These are phyloP conservation scores for Tulasnella sp. DNA, from an alignment of 768 basidiomycete species.

Conservation along the genomic window DNA sequence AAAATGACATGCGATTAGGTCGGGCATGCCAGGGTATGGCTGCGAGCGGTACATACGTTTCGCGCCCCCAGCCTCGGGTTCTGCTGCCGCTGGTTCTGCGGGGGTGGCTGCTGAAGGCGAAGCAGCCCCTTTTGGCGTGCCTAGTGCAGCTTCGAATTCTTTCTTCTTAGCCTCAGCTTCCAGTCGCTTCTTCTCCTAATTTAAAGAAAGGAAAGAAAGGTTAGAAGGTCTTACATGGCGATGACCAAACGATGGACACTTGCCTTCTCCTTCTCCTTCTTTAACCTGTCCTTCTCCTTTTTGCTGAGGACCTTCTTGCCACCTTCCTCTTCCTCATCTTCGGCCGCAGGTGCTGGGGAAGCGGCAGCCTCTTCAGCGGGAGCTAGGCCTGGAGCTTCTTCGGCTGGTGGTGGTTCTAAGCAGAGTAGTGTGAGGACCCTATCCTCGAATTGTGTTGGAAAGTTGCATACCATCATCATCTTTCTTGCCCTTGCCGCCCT, in stretches of 20 bases:
- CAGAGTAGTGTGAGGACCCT: not conserved
- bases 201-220: not conserved
- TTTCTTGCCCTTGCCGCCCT: constrained; percentile 49
- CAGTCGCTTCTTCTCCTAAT: constrained; percentile 89
- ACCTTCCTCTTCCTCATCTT: constrained; percentile 49
- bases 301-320: constrained; percentile 75
- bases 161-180: constrained; percentile 80
- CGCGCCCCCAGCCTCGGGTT: constrained; percentile 19
- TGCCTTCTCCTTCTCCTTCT: constrained; percentile 97
- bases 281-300: constrained; percentile 94
- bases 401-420: constrained; percentile 18
- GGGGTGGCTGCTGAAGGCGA: constrained; percentile 31
- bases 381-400: constrained; percentile 23
- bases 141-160: constrained; percentile 25
- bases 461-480: constrained; percentile 37
- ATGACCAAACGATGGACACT: constrained; percentile 10
- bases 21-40: not conserved
- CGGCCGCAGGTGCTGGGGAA: constrained; percentile 41
- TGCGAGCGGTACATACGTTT: not conserved
- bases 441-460: not conserved
- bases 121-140: constrained; percentile 25
- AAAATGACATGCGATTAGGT: not conserved
- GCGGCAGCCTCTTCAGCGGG: constrained; percentile 29
- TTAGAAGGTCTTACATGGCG: not conserved
- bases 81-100: constrained; percentile 25